Percentiles rank a stretch among this genome's conserved stretches.
Evolutionary conservation across 2,329 filamentous ascomycete species (phyloP).

Genomic region (Madurella mycetomatis): DNA sequence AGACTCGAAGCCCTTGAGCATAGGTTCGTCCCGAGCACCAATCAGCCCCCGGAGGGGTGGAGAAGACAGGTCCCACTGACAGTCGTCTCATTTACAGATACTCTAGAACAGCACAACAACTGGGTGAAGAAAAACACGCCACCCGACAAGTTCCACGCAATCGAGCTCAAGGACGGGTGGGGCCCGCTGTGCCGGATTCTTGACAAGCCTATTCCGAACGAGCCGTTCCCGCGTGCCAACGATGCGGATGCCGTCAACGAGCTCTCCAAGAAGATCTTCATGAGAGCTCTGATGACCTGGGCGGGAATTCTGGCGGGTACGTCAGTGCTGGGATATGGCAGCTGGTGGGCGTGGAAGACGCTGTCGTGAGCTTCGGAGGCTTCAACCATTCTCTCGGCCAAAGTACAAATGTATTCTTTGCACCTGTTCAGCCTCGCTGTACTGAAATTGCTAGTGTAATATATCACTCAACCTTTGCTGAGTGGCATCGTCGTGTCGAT

Average conservation of each 20-base stretch:
- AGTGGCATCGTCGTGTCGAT: no score
- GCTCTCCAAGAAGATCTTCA: slow-evolving; percentile 6
- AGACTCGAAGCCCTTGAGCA: no score
- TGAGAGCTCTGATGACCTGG: slow-evolving; percentile 6
- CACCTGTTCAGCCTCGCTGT: no score
- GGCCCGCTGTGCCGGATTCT: slow-evolving; percentile 32
- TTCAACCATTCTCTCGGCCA: no score
- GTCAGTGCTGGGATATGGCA: no score
- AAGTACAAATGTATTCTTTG: no score
- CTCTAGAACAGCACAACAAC: slow-evolving; percentile 1
- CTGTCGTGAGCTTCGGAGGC: no score
- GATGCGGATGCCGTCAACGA: slow-evolving; percentile 21
- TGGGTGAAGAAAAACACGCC: slow-evolving; percentile 21
- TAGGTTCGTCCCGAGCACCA: neutral
- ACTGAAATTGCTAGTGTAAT: no score
- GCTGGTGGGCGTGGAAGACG: no score
- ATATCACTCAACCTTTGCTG: no score
- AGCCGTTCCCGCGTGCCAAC: slow-evolving; percentile 29
- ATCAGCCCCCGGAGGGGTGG: neutral
- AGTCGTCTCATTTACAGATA: neutral
- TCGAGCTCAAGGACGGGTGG: slow-evolving; percentile 31
- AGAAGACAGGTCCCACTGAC: neutral
- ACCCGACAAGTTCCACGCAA: slow-evolving; percentile 25
- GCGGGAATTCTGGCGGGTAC: neutral
- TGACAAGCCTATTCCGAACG: slow-evolving; percentile 27